Evolutionary conservation across 2,329 filamentous ascomycete species (phyloP).

Genomic region (Madurella fahalii): DNA sequence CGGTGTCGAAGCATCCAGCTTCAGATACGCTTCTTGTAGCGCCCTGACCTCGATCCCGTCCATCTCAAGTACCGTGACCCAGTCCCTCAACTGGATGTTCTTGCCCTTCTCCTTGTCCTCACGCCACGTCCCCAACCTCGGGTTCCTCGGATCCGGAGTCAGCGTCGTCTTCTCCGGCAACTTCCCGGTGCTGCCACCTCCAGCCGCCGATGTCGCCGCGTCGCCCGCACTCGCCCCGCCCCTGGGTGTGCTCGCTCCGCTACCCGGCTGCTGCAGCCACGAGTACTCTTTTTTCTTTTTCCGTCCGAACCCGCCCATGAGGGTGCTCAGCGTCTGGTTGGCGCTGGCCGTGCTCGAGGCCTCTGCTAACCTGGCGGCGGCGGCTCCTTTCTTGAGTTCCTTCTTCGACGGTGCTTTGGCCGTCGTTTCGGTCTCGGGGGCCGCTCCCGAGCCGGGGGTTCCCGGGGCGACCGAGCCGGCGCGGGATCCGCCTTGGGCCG

Average conservation of each 20-base stretch:
- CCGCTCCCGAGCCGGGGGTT: constrained; percentile 59
- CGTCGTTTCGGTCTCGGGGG: constrained; percentile 50
- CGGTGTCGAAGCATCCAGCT: constrained; percentile 38
- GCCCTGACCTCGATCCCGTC: constrained; percentile 66
- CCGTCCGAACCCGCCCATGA: constrained; percentile 59
- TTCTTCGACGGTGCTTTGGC: constrained; percentile 77
- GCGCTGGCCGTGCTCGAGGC: constrained; percentile 75
- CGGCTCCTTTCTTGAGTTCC: constrained; percentile 69
- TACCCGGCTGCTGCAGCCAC: constrained; percentile 63
- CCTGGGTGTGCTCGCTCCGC: constrained; percentile 51
- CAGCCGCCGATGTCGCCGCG: constrained; percentile 30
- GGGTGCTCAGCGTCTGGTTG: constrained; percentile 76
- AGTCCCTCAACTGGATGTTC: constrained; percentile 80
- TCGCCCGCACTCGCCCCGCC: constrained; percentile 25
- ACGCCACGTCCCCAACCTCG: constrained; percentile 66
- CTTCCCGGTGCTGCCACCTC: constrained; percentile 7
- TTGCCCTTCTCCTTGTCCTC: constrained; percentile 74
- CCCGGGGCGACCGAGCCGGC: constrained; percentile 55
- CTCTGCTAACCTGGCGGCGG: constrained; percentile 74
- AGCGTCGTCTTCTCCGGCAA: constrained; percentile 40
- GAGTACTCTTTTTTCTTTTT: constrained; percentile 67
- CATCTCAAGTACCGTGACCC: constrained; percentile 72
- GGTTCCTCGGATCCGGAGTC: constrained; percentile 54
- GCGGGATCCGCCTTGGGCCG: constrained; percentile 48
- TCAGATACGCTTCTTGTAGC: constrained; percentile 55